These are phyloP conservation scores for Cryptomeria japonica DNA, from an alignment of 75 land plant species.

Conservation along the genomic window DNA sequence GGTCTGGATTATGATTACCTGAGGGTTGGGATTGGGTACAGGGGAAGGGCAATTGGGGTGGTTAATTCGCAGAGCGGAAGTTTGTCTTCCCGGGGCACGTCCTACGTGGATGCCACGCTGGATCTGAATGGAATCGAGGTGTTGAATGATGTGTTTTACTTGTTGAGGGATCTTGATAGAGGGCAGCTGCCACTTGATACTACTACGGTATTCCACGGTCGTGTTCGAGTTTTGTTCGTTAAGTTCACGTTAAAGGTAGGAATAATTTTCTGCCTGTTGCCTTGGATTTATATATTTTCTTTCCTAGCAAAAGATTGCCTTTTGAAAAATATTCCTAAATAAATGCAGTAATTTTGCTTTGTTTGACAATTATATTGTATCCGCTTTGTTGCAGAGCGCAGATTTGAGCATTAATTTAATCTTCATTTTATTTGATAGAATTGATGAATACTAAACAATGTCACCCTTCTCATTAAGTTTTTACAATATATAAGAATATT, in stretches of 20 bases:
- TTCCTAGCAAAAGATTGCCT: no score
- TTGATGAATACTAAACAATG: neutral
- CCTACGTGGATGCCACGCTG: conserved; percentile 46
- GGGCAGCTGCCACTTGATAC: conserved; percentile 49
- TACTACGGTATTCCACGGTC: conserved; percentile 25
- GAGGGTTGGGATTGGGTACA: conserved; percentile 38
- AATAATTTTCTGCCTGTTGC: neutral
- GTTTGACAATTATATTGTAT: no score
- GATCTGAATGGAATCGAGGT: conserved; percentile 47
- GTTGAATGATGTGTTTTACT: conserved; percentile 32
- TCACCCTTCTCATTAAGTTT: neutral
- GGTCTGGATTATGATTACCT: conserved; percentile 29
- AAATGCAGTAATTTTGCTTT: no score
- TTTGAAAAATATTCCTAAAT: no score
- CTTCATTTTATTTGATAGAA: no score
- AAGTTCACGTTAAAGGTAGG: conserved; percentile 41
- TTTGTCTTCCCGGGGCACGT: conserved; percentile 28
- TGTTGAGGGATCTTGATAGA: conserved; percentile 49
- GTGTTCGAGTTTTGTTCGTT: conserved; percentile 23
- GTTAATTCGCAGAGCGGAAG: conserved; percentile 38
- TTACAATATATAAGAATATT: no score
- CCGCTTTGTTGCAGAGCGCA: no score
- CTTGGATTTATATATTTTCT: no score
- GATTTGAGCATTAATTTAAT: no score
- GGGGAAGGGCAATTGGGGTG: conserved; percentile 39